Evolutionary conservation across 768 basidiomycete genomes (phyloP).

Genomic region (Amanita exitialis): DNA sequence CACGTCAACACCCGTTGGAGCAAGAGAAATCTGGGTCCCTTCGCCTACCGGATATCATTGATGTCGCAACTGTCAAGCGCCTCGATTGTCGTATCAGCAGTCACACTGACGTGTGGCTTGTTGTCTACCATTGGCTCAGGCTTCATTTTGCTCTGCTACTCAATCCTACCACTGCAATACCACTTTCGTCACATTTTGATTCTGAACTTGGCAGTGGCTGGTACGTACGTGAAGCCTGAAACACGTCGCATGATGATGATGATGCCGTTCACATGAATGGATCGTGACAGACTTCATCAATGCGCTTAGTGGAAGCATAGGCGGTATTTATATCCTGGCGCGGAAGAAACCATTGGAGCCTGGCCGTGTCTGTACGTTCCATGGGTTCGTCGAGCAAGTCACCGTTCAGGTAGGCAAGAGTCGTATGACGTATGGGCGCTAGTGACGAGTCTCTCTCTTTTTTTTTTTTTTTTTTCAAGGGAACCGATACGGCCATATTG

Average conservation of each 20-base stretch:
- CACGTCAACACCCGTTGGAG: neutral
- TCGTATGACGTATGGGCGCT: no score
- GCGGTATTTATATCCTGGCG: slow-evolving; percentile 9
- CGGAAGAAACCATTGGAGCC: neutral
- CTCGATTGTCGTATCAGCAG: neutral
- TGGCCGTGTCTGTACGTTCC: neutral
- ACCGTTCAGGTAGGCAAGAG: neutral
- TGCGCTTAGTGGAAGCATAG: slow-evolving; percentile 5
- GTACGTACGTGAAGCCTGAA: slow-evolving; percentile 2
- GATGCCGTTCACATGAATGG: neutral
- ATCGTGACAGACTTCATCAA: slow-evolving; percentile 8
- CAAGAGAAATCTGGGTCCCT: neutral
- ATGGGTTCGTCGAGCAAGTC: neutral
- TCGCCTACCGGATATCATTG: neutral
- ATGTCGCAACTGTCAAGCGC: neutral
- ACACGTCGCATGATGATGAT: neutral
- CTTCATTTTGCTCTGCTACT: slow-evolving; percentile 10
- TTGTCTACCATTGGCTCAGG: slow-evolving; percentile 9
- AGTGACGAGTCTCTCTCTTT: no score
- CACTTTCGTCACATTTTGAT: slow-evolving; percentile 12
- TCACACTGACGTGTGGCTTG: slow-evolving; percentile 7
- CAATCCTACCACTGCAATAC: slow-evolving; percentile 4
- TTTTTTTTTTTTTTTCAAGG: no score
- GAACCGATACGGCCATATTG: slow-evolving; percentile 10
- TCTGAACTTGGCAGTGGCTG: slow-evolving; percentile 9